Evolutionary conservation across 2,329 filamentous ascomycete species (phyloP), one percentile per base, ranked within the genome.

Genomic region (Botrytis cinerea): DNA sequence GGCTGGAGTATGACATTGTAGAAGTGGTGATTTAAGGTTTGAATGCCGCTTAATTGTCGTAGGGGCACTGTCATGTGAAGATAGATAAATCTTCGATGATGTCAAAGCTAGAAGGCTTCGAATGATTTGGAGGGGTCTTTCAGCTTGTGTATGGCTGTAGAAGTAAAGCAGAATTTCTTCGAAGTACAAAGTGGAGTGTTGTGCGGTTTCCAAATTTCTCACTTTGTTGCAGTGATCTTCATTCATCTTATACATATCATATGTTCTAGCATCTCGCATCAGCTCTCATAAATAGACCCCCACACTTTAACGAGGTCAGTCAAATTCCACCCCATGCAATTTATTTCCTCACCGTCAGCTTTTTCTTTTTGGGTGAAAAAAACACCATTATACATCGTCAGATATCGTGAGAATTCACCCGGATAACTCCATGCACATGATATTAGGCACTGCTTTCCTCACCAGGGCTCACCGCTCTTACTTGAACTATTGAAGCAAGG

Each of bases 401-500:
- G 38, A 69, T 69, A 69, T 69, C 48, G 66, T 69, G 48, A 69
- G 66, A 45, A 43, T 57, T 59, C 38, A 57, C 66, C 66, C 66
- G 66, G 66, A 40, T 12, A 69, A 18, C 48, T 57, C 20, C 7
- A 69, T 57, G 48, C 66, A 69, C 48, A 68, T 57, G 48, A 16
- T 59, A 59, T 69, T 69, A 69, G 66, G 51, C 35, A 57, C 51
- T n/a, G 9, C n/a, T 69, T 43, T 57, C 38, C 66, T 43, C 10
- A 57, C 38, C n/a, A 69, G 66, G 48, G 18, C 38, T 69, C 66
- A 69, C 66, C 66, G 66, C 66, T 69, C 66, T n/a, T 57, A 68
- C n/a, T 57, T 32, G 48, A 69, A 40, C 22, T 57, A 32, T 35
- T 32, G 35, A 57, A 57, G 57, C 66, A 43, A 57, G 48, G 38